phyloP scores from a whole-genome alignment of 2,329 filamentous ascomycete species.

The Aspergillus fumigatus region DNA sequence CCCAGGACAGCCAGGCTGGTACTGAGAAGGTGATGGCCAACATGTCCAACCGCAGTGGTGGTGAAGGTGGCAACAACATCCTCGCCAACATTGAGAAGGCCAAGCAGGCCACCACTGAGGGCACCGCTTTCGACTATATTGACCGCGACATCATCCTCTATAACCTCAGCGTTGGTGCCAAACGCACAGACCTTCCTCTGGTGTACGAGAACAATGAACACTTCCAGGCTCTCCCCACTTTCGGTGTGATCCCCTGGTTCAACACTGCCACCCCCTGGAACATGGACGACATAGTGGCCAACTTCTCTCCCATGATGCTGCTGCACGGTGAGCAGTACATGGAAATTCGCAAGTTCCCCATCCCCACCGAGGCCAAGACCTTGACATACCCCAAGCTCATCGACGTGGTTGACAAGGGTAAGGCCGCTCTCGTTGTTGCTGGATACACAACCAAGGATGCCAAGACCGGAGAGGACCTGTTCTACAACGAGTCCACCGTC shows the following conservation, averaged over 20 bases:
- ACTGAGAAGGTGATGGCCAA: conserved; percentile 79
- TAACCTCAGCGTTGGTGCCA: conserved; percentile 90
- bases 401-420: conserved; percentile 95
- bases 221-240: conserved; percentile 94
- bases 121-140: conserved; percentile 74
- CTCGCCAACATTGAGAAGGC: conserved; percentile 72
- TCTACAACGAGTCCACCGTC: conserved; percentile 94
- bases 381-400: conserved; percentile 74
- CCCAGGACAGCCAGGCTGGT: conserved; percentile 70
- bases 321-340: conserved; percentile 98
- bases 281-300: conserved; percentile 79
- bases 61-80: conserved; percentile 56
- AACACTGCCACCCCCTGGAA: conserved; percentile 74
- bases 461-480: conserved; percentile 79
- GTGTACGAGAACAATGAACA: conserved; percentile 87
- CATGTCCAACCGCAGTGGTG: conserved; percentile 67
- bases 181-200: conserved; percentile 78
- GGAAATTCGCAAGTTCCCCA: conserved; percentile 85
- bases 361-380: conserved; percentile 77
- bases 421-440: conserved; percentile 74
- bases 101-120: conserved; percentile 65
- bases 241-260: conserved; percentile 92
- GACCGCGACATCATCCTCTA: conserved; percentile 91
- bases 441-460: conserved; percentile 81
- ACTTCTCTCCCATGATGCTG: conserved; percentile 98